Conservation (phyloP, 106 monocot genomes). For the Dendrobium huoshanense region DNA sequence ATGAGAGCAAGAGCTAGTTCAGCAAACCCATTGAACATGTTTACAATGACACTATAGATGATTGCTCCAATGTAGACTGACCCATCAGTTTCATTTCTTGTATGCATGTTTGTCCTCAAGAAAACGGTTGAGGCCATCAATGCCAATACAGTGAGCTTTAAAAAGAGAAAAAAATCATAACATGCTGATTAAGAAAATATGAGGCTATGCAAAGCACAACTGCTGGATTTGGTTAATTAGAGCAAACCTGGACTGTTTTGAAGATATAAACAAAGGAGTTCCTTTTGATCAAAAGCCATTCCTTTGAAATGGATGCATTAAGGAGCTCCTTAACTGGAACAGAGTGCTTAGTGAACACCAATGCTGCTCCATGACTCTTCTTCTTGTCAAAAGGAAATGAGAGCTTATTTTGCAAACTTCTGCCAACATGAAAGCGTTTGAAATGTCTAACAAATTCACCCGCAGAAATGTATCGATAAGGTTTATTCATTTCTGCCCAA, state of each 20-base stretch:
- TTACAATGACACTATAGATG: conserved; percentile 36
- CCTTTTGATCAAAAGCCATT: conserved; percentile 76
- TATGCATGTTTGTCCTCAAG: conserved; percentile 44
- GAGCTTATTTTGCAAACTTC: conserved; percentile 41
- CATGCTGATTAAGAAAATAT: background rate
- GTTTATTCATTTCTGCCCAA: conserved; percentile 50
- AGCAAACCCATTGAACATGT: conserved; percentile 72
- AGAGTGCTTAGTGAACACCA: conserved; percentile 36
- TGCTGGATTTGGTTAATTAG: background rate
- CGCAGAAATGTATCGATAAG: conserved; percentile 62
- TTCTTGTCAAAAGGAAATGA: conserved; percentile 49
- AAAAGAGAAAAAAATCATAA: background rate
- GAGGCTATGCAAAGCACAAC: background rate
- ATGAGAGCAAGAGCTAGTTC: conserved; percentile 42
- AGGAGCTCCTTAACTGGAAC: conserved; percentile 55
- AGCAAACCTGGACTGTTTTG: conserved; percentile 61
- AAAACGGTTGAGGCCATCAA: conserved; percentile 61
- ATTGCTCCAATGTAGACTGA: conserved; percentile 55
- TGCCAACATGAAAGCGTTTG: conserved; percentile 41
- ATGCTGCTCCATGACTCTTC: conserved; percentile 47
- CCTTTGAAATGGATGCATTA: conserved; percentile 60
- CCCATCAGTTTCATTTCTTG: conserved; percentile 32
- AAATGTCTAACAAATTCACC: conserved; percentile 46
- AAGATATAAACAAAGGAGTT: conserved; percentile 76
- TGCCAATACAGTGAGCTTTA: conserved; percentile 47